Conservation (phyloP, 176 grass and related monocot species). For the Eleusine indica region DNA sequence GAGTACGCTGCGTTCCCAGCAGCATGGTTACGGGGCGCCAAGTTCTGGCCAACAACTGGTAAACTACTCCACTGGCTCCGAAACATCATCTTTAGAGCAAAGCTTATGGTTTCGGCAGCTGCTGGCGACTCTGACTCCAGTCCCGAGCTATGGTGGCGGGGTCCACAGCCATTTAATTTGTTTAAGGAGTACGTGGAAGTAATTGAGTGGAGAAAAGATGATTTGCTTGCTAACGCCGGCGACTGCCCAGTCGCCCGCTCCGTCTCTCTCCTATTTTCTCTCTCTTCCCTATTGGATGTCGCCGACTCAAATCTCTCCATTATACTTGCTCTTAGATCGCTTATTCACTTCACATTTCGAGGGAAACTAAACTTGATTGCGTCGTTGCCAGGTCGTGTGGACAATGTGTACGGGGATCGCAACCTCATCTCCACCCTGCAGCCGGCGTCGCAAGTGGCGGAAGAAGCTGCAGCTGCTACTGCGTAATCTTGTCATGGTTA, state of each 20-base stretch:
- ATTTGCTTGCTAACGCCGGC: too few relatives aligned
- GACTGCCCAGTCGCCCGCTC: too few relatives aligned
- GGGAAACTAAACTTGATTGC: conserved; percentile 1
- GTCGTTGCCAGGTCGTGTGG: conserved; percentile 69
- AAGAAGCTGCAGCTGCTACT: conserved; percentile 88
- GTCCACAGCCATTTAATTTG: too few relatives aligned
- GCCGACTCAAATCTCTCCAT: too few relatives aligned
- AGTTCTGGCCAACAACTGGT: conserved; percentile 99
- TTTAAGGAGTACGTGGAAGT: too few relatives aligned
- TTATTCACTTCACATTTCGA: not conserved
- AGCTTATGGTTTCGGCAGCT: too few relatives aligned
- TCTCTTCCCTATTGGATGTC: too few relatives aligned
- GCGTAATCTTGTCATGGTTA: conserved; percentile 55
- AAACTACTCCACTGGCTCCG: conserved; percentile 7
- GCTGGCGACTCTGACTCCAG: too few relatives aligned
- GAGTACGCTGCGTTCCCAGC: conserved; percentile 95
- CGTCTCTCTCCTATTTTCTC: too few relatives aligned
- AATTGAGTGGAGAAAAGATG: too few relatives aligned
- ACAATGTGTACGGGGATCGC: conserved; percentile 98
- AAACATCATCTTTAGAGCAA: not conserved
- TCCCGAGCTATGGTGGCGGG: too few relatives aligned
- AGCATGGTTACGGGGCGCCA: conserved; percentile 85
- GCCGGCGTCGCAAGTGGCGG: conserved; percentile 74
- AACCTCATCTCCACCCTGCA: conserved; percentile 95
- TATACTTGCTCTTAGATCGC: not conserved